Evolutionary conservation across 2,329 filamentous ascomycete species (phyloP), one percentile per base, ranked within the genome.

Genomic region (Fusarium poae): DNA sequence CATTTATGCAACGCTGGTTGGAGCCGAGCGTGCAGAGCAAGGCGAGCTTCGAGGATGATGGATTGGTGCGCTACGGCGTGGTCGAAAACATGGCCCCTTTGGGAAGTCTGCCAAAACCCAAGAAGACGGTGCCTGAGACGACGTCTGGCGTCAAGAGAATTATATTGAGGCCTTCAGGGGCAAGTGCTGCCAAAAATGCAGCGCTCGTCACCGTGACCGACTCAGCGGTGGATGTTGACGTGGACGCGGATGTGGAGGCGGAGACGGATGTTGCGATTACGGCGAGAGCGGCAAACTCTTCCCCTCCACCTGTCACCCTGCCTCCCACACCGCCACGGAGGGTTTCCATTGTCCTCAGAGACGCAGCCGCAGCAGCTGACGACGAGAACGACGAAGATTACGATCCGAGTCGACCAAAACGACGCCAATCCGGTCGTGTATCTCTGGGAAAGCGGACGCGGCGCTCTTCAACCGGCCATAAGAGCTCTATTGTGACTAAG

Each of bases 31-130:
- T 88, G 39, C 85, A 87, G 79, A 83, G 80, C 78, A 87, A 85
- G 78, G 76, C 94, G 13, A 95, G 91, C 77, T 97, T 91, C 76
- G 89, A 92, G 82, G 93, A 97, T 77, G 88, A 86, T 59, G 92
- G 91, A 44, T 85, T 96, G 71, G 83, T 91, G 74, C 85, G 91
- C 49, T 88, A 89, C 77, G 92, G 92, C 68, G 92, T 97, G 20
- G 83, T 97, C 61, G 90, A 92, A 79, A 90, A 90, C 74, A 97
- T 97, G 94, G 90, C 89, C 54, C 90, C 94, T 27, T 82, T 97
- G 57, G 94, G 94, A 40, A 86, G 89, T 56, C 84, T 89, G 71
- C 94, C 94, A 15, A 88, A 87, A 79, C 85, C 79, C 37, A 83
- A 82, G 76, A 80, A 76, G 74, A 72, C 67, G 25, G 78, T 67